Evolutionary conservation across 148 eudicot species (phyloP).

Genomic region (Persicaria tinctoria): DNA sequence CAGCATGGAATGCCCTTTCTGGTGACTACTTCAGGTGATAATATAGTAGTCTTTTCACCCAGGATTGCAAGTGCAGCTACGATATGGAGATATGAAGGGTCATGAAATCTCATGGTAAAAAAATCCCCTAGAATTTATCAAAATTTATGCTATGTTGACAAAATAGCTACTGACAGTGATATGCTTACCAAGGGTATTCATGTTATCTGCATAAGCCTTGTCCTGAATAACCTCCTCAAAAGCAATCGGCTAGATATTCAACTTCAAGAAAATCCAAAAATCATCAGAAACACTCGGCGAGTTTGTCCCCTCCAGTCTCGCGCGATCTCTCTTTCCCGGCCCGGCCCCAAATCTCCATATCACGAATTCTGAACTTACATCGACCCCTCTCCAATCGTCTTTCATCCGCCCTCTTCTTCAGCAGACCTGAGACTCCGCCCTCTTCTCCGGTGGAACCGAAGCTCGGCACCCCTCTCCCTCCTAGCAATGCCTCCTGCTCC

Average conservation of each 20-base stretch:
- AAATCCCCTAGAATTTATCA: background rate
- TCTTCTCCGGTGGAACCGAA: too few species aligned
- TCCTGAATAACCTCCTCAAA: constrained; percentile 79
- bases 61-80: constrained; percentile 75
- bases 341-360: too few species aligned
- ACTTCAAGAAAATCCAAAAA: too few species aligned
- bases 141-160: background rate
- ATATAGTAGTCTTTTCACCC: constrained; percentile 95
- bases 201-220: constrained; percentile 59
- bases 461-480: too few species aligned
- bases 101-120: background rate
- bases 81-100: background rate
- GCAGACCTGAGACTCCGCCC: too few species aligned
- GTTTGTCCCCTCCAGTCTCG: too few species aligned
- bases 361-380: too few species aligned
- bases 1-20: constrained; percentile 90
- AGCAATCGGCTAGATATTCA: constrained; percentile 15
- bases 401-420: too few species aligned
- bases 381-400: too few species aligned
- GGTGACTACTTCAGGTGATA: constrained; percentile 70
- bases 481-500: too few species aligned
- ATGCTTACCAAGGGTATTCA: constrained; percentile 63
- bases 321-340: too few species aligned
- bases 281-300: too few species aligned
- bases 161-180: background rate